A percentile compares a stretch with the other conserved stretches of the same genome.
phyloP scores from a whole-genome alignment of 305 asterid species.

The Withania somnifera region DNA sequence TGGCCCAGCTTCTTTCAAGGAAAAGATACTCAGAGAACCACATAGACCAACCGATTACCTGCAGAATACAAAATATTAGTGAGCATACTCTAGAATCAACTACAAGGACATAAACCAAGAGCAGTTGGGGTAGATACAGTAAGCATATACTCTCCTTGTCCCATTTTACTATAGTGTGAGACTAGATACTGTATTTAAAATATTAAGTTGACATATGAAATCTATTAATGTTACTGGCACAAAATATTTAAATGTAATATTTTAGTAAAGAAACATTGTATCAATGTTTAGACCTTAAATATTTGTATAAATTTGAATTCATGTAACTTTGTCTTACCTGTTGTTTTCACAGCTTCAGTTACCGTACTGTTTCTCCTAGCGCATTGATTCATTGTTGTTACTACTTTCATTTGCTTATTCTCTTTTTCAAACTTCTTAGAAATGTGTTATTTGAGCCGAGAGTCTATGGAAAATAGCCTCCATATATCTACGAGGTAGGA shows the following conservation, averaged over 20 bases:
- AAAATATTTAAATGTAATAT: not conserved
- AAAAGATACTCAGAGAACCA: slow-evolving; percentile 95
- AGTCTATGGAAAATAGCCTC: no score
- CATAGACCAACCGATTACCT: slow-evolving; percentile 99
- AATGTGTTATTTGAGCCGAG: no score
- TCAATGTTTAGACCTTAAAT: not conserved
- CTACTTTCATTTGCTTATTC: no score
- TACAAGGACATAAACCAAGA: not conserved
- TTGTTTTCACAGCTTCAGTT: no score
- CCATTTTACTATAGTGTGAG: not conserved
- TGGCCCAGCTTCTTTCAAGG: slow-evolving; percentile 96
- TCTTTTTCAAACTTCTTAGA: no score
- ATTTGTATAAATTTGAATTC: not conserved
- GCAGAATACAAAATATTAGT: slow-evolving; percentile 15
- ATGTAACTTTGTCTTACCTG: not conserved
- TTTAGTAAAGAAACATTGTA: not conserved
- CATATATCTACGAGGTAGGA: no score
- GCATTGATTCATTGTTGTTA: no score
- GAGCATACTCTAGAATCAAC: not conserved
- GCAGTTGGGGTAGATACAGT: not conserved
- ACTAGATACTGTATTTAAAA: not conserved
- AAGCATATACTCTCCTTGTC: not conserved
- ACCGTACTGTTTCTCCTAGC: no score
- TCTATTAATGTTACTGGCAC: not conserved
- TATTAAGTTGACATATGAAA: not conserved